Conservation (phyloP, 148 eudicot species). For the Rhododendron vialii region DNA sequence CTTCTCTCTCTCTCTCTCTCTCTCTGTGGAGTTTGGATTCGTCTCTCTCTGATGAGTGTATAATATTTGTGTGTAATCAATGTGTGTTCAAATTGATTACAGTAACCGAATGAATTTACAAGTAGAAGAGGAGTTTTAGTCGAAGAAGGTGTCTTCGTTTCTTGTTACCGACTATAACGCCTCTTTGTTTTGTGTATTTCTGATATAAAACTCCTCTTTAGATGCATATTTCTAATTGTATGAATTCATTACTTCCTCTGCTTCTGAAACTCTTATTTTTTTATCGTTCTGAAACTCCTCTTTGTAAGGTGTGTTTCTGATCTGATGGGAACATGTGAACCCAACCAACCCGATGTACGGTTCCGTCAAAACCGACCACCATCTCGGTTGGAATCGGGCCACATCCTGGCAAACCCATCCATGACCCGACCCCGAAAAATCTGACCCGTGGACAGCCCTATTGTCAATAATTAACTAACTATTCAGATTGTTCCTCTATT, state of each 20-base stretch:
- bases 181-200: neutral
- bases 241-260: neutral
- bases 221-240: neutral
- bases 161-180: neutral
- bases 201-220: neutral
- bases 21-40: neutral
- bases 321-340: neutral
- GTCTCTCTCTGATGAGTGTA: neutral
- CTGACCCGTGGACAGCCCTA: neutral
- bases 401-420: neutral
- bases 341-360: neutral
- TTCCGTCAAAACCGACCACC: neutral
- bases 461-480: neutral
- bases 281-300: neutral
- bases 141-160: neutral
- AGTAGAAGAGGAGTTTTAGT: neutral
- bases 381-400: neutral
- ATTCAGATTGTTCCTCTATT: neutral
- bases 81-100: neutral
- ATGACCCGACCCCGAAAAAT: neutral
- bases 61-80: too few relatives aligned
- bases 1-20: too few relatives aligned
- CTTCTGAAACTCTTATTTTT: neutral
- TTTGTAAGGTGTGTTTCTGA: neutral
- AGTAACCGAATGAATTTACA: neutral